phyloP scores from a whole-genome alignment of 495 filamentous ascomycete species.

The Letharia lupina region DNA sequence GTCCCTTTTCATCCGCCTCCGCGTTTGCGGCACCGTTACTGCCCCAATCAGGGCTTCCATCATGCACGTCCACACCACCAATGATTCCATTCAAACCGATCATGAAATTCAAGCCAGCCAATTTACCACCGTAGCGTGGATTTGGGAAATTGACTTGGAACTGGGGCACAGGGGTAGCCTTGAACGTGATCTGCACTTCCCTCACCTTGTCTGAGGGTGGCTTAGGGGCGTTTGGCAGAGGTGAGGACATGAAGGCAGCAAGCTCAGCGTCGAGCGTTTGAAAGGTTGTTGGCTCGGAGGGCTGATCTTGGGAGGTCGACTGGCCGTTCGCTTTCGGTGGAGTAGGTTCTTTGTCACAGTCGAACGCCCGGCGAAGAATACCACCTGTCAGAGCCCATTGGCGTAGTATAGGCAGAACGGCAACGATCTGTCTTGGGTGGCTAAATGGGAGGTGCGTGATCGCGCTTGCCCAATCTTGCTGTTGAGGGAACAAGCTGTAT shows the following conservation, averaged over 20 bases:
- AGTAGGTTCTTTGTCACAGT: conserved; percentile 1
- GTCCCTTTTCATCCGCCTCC: conserved; percentile 26
- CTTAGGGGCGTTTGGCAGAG: conserved; percentile 7
- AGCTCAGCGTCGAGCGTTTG: conserved; percentile 18
- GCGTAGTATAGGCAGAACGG: conserved; percentile 63
- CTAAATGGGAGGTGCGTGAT: conserved; percentile 71
- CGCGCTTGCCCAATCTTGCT: conserved; percentile 57
- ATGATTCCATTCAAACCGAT: conserved; percentile 56
- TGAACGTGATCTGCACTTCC: conserved; percentile 42
- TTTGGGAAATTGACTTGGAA: conserved; percentile 44
- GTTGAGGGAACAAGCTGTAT: conserved; percentile 63
- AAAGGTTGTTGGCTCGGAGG: conserved; percentile 6
- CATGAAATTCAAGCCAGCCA: conserved; percentile 46
- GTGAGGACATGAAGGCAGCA: conserved; percentile 16
- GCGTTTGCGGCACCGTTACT: conserved; percentile 16
- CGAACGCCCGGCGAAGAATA: conserved; percentile 55
- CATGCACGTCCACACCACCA: conserved; percentile 32
- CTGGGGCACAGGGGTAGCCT: conserved; percentile 37
- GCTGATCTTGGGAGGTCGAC: background rate
- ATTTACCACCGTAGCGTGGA: conserved; percentile 27
- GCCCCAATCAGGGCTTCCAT: conserved; percentile 22
- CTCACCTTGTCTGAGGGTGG: background rate
- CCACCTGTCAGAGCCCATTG: conserved; percentile 65
- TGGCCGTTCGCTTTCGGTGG: background rate
- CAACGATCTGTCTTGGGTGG: conserved; percentile 76